Conservation (phyloP, 2,329 filamentous ascomycete genomes). For the Westerdykella aurantiaca region DNA sequence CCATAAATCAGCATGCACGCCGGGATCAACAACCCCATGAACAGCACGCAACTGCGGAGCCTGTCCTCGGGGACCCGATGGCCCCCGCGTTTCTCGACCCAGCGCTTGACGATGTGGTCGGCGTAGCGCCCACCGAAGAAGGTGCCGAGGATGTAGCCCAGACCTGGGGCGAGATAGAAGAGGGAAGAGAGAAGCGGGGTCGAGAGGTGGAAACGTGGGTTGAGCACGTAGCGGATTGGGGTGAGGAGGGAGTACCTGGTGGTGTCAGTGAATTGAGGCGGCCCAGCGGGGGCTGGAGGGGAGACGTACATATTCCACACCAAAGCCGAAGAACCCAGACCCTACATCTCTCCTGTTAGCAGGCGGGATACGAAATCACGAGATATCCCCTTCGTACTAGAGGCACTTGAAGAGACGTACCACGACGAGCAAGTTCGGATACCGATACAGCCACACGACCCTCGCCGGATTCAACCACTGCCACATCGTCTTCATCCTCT, state of each 20-base stretch:
- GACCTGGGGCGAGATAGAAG: slow-evolving; percentile 69
- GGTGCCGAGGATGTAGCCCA: slow-evolving; percentile 63
- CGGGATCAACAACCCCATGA: slow-evolving; percentile 55
- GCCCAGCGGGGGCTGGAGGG: too few relatives aligned
- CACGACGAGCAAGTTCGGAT: slow-evolving; percentile 58
- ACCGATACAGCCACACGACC: slow-evolving; percentile 58
- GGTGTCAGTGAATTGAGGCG: slow-evolving; percentile 37
- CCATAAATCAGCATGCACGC: slow-evolving; percentile 64
- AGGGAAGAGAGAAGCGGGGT: slow-evolving; percentile 62
- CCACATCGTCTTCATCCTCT: slow-evolving; percentile 53
- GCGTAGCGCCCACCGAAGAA: slow-evolving; percentile 68
- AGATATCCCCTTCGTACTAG: too few relatives aligned
- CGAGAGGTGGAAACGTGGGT: slow-evolving; percentile 65
- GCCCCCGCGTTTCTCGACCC: slow-evolving; percentile 53
- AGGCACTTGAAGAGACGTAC: slow-evolving; percentile 23
- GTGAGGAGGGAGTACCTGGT: slow-evolving; percentile 66
- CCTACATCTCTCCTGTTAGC: background rate
- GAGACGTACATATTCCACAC: too few relatives aligned
- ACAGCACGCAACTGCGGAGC: slow-evolving; percentile 50
- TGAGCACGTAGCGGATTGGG: slow-evolving; percentile 66
- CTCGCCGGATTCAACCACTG: slow-evolving; percentile 62
- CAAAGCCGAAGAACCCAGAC: too few relatives aligned
- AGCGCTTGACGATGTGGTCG: slow-evolving; percentile 60
- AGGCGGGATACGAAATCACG: background rate
- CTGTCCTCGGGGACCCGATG: slow-evolving; percentile 63